phyloP scores from a whole-genome alignment of 1,139 yeast genomes.

The Hyphopichia wangnamkhiaoensis region DNA sequence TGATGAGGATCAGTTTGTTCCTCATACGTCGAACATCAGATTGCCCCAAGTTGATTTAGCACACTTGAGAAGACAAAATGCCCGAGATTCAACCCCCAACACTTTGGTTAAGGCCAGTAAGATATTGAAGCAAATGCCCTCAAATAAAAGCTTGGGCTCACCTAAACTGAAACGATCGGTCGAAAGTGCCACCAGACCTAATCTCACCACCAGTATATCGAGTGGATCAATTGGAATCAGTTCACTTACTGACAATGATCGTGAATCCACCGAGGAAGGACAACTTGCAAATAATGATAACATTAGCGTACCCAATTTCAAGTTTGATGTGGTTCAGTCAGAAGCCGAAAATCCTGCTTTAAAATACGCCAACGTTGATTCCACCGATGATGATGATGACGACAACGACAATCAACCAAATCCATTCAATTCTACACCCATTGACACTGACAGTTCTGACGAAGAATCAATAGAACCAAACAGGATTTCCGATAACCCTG shows the following conservation, averaged over 20 bases:
- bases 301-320: conserved; percentile 22
- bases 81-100: not conserved
- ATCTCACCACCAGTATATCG: conserved; percentile 10
- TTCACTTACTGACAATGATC: no score
- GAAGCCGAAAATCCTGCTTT: not conserved
- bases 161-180: conserved; percentile 36
- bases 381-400: conserved; percentile 6
- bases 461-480: not conserved
- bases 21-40: not conserved
- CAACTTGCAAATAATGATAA: no score
- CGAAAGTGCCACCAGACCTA: conserved; percentile 25
- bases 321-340: no score
- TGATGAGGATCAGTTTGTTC: not conserved
- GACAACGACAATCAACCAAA: not conserved
- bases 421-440: not conserved
- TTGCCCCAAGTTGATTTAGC: conserved; percentile 1
- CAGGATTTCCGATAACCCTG: not conserved
- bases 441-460: not conserved
- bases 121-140: conserved; percentile 18
- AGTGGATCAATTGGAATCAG: no score
- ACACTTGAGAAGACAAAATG: conserved; percentile 1
- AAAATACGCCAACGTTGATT: not conserved
- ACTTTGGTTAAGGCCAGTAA: conserved; percentile 36
- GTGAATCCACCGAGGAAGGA: no score
- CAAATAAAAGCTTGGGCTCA: conserved; percentile 23